phyloP scores from a whole-genome alignment of 2,329 filamentous ascomycete genomes.

The Lasiodiplodia theobromae region DNA sequence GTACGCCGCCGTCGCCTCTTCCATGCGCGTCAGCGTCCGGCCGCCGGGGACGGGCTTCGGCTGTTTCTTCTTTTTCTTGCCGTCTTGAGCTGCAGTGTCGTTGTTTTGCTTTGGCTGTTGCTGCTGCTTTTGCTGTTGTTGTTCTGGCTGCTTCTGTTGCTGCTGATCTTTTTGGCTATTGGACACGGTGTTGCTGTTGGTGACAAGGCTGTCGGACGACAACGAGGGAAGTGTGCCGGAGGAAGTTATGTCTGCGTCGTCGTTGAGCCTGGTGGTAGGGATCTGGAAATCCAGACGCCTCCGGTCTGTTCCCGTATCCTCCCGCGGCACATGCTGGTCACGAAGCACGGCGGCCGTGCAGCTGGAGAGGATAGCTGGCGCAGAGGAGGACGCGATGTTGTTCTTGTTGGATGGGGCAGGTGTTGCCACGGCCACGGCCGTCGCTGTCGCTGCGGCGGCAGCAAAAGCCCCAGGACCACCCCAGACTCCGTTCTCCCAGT shows the following conservation, averaged over 20 bases:
- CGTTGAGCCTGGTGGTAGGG: neutral
- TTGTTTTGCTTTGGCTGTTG: slow-evolving; percentile 1
- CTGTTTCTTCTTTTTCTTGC: neutral
- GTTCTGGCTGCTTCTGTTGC: too few relatives aligned
- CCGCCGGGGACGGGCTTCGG: slow-evolving; percentile 47
- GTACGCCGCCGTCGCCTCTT: slow-evolving; percentile 51
- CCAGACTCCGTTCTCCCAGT: slow-evolving; percentile 55
- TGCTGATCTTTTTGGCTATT: neutral
- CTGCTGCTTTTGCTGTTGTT: too few relatives aligned
- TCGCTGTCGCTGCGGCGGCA: slow-evolving; percentile 34
- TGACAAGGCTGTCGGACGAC: neutral
- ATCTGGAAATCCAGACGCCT: neutral
- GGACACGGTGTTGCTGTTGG: neutral
- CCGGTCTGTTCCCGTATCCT: neutral
- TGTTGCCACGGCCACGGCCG: slow-evolving; percentile 31
- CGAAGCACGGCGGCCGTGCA: neutral
- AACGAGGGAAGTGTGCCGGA: neutral
- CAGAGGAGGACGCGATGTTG: neutral
- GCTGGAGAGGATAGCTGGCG: neutral
- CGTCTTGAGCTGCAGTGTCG: neutral
- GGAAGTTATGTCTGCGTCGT: neutral
- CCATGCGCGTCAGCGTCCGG: slow-evolving; percentile 53
- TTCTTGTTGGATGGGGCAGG: neutral
- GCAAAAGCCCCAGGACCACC: slow-evolving; percentile 37
- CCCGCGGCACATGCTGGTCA: neutral